phyloP scores from a whole-genome alignment of 495 filamentous ascomycete genomes.

The Pseudomonodictys pantanalensis region DNA sequence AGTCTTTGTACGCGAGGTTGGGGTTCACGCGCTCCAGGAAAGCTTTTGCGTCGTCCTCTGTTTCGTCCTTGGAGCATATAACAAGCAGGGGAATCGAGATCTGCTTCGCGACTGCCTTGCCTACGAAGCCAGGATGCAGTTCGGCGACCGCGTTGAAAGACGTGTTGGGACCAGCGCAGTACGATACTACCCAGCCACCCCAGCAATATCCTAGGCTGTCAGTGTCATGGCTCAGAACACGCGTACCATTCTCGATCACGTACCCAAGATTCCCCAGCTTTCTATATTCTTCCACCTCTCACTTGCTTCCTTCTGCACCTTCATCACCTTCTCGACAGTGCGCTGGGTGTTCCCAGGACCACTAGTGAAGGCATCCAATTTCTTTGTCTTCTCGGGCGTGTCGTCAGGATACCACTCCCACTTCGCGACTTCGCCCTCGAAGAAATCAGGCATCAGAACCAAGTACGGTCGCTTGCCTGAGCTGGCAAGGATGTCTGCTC shows the following conservation, averaged over 20 bases:
- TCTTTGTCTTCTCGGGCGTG: conserved; percentile 4
- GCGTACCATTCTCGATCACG: not conserved
- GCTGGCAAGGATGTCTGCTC: not conserved
- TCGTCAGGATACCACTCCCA: conserved; percentile 2
- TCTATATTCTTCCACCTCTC: not conserved
- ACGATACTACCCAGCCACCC: conserved; percentile 6
- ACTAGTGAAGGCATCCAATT: not conserved
- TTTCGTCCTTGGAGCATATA: not conserved
- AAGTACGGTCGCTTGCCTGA: not conserved
- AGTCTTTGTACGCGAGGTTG: not conserved
- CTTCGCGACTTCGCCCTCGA: not conserved
- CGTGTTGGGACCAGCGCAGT: not conserved
- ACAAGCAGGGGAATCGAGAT: not conserved
- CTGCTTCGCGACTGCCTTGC: not conserved
- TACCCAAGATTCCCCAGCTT: conserved; percentile 1
- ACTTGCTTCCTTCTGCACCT: not conserved
- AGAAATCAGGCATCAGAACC: conserved; percentile 1
- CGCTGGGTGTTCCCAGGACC: not conserved
- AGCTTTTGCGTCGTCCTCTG: not conserved
- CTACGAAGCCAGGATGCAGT: conserved; percentile 3
- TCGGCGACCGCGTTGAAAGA: not conserved
- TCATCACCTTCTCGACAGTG: conserved; percentile 2
- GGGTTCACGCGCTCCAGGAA: not conserved
- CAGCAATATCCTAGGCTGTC: not conserved
- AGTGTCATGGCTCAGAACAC: not conserved